Evolutionary conservation across 2,329 filamentous ascomycete species (phyloP).

Genomic region (Nemania abortiva): DNA sequence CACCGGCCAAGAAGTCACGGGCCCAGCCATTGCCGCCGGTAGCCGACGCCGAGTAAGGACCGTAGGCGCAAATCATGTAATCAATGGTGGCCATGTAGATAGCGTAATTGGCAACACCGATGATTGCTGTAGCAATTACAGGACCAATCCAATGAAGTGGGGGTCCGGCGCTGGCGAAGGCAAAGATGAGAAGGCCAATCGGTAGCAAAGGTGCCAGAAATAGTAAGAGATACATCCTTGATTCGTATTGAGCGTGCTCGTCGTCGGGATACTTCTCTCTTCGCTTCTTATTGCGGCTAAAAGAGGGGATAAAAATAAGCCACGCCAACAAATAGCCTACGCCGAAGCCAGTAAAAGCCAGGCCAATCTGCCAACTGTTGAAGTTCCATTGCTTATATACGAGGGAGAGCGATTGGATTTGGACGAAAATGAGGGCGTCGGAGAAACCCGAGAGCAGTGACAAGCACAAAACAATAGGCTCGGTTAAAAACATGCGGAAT

Average conservation of each 20-base stretch:
- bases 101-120: slow-evolving; percentile 72
- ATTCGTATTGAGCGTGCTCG: slow-evolving; percentile 72
- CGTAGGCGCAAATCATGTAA: slow-evolving; percentile 76
- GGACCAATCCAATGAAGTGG: slow-evolving; percentile 72
- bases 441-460: slow-evolving; percentile 73
- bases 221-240: slow-evolving; percentile 69
- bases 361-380: slow-evolving; percentile 53
- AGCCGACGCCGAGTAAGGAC: slow-evolving; percentile 73
- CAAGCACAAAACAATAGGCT: slow-evolving; percentile 72
- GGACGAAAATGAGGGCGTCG: slow-evolving; percentile 75
- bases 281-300: slow-evolving; percentile 57
- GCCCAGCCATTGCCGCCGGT: slow-evolving; percentile 76
- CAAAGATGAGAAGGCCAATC: slow-evolving; percentile 73
- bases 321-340: slow-evolving; percentile 71
- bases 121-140: slow-evolving; percentile 70
- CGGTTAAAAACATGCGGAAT: slow-evolving; percentile 73
- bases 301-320: slow-evolving; percentile 67
- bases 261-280: slow-evolving; percentile 60
- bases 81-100: slow-evolving; percentile 77
- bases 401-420: slow-evolving; percentile 71
- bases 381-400: slow-evolving; percentile 74
- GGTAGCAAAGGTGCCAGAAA: slow-evolving; percentile 70
- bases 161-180: slow-evolving; percentile 67
- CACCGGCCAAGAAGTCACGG: slow-evolving; percentile 73
- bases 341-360: slow-evolving; percentile 60